phyloP scores from a whole-genome alignment of 148 eudicot species.

The Bassia scoparia region DNA sequence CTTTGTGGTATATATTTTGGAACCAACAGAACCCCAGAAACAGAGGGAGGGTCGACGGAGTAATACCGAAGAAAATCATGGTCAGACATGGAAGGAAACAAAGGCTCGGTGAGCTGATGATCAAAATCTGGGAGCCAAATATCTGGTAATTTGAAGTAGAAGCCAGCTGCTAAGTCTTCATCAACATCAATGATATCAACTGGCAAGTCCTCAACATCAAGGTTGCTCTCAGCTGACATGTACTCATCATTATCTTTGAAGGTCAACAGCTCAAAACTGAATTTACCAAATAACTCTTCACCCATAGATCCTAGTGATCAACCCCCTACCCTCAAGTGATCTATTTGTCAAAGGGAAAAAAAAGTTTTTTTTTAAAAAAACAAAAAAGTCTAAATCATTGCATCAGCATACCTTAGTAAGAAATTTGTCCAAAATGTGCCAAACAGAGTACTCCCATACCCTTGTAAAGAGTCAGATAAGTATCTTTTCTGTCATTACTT shows the following conservation, averaged over 20 bases:
- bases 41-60: conserved; percentile 17
- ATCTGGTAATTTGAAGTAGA: conserved; percentile 24
- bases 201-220: conserved; percentile 5
- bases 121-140: conserved; percentile 18
- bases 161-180: conserved; percentile 14
- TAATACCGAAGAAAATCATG: conserved; percentile 19
- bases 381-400: neutral
- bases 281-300: neutral
- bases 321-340: neutral
- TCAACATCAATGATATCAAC: conserved; percentile 12
- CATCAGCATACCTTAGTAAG: neutral
- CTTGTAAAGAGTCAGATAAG: neutral
- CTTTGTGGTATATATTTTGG: conserved; percentile 17
- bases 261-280: neutral
- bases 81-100: conserved; percentile 16
- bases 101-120: conserved; percentile 24
- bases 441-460: conserved; percentile 14
- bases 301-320: neutral
- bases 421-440: neutral
- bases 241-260: conserved; percentile 14
- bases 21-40: conserved; percentile 26
- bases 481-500: neutral
- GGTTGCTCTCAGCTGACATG: conserved; percentile 21
- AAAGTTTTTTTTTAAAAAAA: too few species aligned
- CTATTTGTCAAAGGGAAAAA: neutral